These are phyloP conservation scores for Candolleomyces efflorescens DNA, from an alignment of 768 basidiomycete species.

Conservation along the genomic window DNA sequence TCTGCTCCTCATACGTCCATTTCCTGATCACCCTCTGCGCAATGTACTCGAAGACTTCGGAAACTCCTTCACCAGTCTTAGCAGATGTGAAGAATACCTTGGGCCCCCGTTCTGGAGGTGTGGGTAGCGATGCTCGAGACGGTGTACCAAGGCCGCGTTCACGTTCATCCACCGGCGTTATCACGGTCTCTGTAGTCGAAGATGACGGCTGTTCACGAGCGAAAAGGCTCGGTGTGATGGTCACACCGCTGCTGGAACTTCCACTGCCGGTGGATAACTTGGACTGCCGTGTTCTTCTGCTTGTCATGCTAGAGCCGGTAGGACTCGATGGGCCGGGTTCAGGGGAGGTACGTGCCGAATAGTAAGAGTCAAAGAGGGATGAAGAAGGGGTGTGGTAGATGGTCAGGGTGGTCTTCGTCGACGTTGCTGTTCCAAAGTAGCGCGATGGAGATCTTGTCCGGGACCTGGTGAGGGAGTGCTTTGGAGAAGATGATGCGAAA, in stretches of 20 bases:
- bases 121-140: constrained; percentile 10
- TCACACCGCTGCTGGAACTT: constrained; percentile 45
- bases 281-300: constrained; percentile 22
- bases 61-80: constrained; percentile 70
- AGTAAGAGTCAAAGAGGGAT: constrained; percentile 60
- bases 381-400: constrained; percentile 79
- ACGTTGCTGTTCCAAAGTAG: constrained; percentile 44
- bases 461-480: not conserved
- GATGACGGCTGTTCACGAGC: constrained; percentile 26
- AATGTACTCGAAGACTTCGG: constrained; percentile 75
- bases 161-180: not conserved
- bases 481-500: constrained; percentile 17
- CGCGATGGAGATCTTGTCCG: constrained; percentile 34
- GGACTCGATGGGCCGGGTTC: constrained; percentile 18
- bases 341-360: constrained; percentile 60
- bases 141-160: not conserved
- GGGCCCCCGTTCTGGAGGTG: constrained; percentile 48
- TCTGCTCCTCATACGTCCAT: constrained; percentile 65
- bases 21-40: constrained; percentile 54
- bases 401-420: constrained; percentile 53
- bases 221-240: constrained; percentile 60
- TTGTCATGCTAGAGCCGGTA: constrained; percentile 8
- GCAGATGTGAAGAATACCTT: constrained; percentile 74
- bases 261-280: constrained; percentile 30
- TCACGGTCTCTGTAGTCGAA: not conserved